Percentiles rank a stretch among this genome's conserved stretches.
Conservation (phyloP, 805 yeast genomes). For the Metschnikowia vanudenii region DNA sequence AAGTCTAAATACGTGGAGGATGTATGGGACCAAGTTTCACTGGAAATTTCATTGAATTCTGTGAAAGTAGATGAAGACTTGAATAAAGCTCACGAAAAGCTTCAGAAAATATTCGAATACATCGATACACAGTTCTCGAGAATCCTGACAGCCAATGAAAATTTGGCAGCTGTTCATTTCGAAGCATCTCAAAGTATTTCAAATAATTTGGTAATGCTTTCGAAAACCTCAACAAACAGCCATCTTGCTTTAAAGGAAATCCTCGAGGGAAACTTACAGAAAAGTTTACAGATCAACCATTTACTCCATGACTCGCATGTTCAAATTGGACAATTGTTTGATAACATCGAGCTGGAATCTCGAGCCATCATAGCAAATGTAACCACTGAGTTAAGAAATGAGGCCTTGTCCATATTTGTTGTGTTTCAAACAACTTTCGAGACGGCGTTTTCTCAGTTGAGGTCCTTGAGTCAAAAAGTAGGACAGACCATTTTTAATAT, state of each 20-base stretch:
- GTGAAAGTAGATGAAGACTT: conserved; percentile 2
- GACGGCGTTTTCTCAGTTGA: conserved; percentile 3
- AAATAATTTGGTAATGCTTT: background rate
- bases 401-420: conserved; percentile 8
- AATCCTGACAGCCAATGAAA: conserved; percentile 3
- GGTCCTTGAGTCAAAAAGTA: conserved; percentile 2
- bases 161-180: conserved; percentile 3
- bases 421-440: conserved; percentile 7
- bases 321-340: conserved; percentile 3
- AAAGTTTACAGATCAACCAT: conserved; percentile 2
- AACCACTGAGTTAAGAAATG: conserved; percentile 6
- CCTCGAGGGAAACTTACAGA: conserved; percentile 4
- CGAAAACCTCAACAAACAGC: conserved; percentile 2
- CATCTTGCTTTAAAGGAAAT: conserved; percentile 5
- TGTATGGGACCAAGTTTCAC: conserved; percentile 4
- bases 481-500: conserved; percentile 7
- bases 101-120: conserved; percentile 3
- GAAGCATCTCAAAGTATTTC: conserved; percentile 2
- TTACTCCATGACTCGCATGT: conserved; percentile 7
- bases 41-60: conserved; percentile 3
- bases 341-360: conserved; percentile 2
- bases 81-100: conserved; percentile 3
- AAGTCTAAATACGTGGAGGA: conserved; percentile 1
- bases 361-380: conserved; percentile 7
- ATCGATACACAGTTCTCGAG: conserved; percentile 3